Conservation (phyloP, 257 asterid species). For the Solanum rostratum region DNA sequence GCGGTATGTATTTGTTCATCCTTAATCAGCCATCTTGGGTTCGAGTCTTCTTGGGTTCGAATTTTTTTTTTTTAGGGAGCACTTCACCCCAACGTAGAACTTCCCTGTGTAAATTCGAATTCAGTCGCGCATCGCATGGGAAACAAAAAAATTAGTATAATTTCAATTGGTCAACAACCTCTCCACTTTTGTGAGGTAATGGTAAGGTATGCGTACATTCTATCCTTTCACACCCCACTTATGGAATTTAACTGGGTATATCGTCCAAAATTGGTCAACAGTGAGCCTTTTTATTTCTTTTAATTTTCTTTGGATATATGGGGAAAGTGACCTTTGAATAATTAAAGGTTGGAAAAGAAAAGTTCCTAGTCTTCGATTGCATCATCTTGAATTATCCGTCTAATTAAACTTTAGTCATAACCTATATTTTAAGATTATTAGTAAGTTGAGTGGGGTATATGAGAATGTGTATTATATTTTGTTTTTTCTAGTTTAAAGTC, state of each 20-base stretch:
- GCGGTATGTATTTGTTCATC: too few species aligned
- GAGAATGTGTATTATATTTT: background rate
- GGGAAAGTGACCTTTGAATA: background rate
- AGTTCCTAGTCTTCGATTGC: background rate
- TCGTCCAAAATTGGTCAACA: too few species aligned
- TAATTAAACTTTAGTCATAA: background rate
- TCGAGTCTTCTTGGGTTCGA: too few species aligned
- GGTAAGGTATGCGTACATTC: too few species aligned
- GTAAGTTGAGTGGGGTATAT: background rate
- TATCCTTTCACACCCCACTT: too few species aligned
- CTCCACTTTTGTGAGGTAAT: too few species aligned
- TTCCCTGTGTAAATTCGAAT: fast-evolving
- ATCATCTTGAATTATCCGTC: background rate
- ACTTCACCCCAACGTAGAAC: too few species aligned
- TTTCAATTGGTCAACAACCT: background rate
- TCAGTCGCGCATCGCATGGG: fast-evolving
- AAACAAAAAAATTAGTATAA: background rate
- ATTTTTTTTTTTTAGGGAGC: too few species aligned
- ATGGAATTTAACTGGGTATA: too few species aligned
- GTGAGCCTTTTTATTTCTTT: background rate
- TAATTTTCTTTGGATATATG: background rate
- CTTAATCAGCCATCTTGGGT: too few species aligned
- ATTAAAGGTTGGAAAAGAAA: background rate
- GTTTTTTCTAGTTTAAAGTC: background rate
- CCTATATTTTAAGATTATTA: background rate